Base-by-base conservation (phyloP, 192 early-diverging fungal genomes). In the Phlyctochytrium planicorne region DNA sequence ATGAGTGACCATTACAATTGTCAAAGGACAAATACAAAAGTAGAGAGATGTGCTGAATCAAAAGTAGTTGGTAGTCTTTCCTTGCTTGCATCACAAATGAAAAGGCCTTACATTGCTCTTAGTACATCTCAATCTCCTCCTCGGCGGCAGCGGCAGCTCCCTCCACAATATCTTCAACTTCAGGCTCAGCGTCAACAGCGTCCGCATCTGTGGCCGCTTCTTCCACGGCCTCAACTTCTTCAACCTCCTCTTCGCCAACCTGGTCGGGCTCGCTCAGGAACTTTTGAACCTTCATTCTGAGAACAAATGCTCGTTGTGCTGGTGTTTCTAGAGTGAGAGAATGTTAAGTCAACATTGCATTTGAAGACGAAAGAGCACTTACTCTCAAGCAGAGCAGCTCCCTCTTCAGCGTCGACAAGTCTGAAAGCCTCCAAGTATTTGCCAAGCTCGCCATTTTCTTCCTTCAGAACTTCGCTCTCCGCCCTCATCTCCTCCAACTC, bases 261-360 rank as follows among this genome's bases (percentile, higher is more conserved):
- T 20, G 20, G 12, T 25, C 16, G 27, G 55, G 20, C 55, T 57
- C 55, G 55, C 25, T 57, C 55, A 57, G 10, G 27, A 57, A 57
- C 27, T 57, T 57, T 29, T 57, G 55, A 12, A 57, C 6, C 55
- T 57, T 57, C 6, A 57, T 29, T 10, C 55, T 14, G 55, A 57
- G 55, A 4, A 57, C 27, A 29, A 57, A 57, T 4, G 55, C 55
- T 4, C 55, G 16, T 27, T 57, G 55, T 10, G 55, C 55, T 6
- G 55, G 55, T 12, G 55, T 57, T 57, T 57, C 55, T 57, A 29
- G 6, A 29, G 27, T 29, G 6, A 57, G 27, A 25, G 20, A 20
- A 24, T 57, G 16, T 10, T 10, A 10, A 24, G 10, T 10, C 55
- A 29, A 57, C 55, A 6, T 29, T n/a, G n/a, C n/a, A n/a, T n/a